These are phyloP conservation scores for Hyaloscypha variabilis DNA, from an alignment of 495 filamentous ascomycete genomes.

Conservation along the genomic window DNA sequence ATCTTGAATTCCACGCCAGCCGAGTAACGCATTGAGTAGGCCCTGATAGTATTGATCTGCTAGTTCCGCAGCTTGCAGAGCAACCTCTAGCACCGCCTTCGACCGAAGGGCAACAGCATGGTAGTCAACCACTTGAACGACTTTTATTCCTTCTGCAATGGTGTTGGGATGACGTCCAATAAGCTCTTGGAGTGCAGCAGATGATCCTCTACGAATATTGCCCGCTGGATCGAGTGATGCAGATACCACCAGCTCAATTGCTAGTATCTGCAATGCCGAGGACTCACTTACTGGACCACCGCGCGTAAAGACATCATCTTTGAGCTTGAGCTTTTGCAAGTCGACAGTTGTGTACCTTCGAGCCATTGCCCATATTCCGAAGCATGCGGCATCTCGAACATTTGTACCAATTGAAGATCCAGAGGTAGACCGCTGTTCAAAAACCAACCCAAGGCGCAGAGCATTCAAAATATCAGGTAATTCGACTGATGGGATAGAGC, in stretches of 20 bases:
- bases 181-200: slow-evolving; percentile 91
- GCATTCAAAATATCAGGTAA: slow-evolving; percentile 71
- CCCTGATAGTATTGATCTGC: slow-evolving; percentile 69
- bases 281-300: slow-evolving; percentile 23
- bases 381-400: slow-evolving; percentile 95
- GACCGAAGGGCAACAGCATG: slow-evolving; percentile 87
- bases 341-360: slow-evolving; percentile 83
- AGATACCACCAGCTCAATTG: slow-evolving; percentile 75
- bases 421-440: slow-evolving; percentile 80
- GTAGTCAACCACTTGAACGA: slow-evolving; percentile 91
- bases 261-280: slow-evolving; percentile 73
- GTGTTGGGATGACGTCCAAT: slow-evolving; percentile 90
- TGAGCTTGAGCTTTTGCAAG: slow-evolving; percentile 61
- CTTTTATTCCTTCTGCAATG: slow-evolving; percentile 74
- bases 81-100: slow-evolving; percentile 77
- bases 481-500: slow-evolving; percentile 66
- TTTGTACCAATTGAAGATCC: slow-evolving; percentile 86
- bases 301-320: slow-evolving; percentile 30
- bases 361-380: slow-evolving; percentile 91
- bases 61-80: slow-evolving; percentile 64
- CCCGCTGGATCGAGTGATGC: slow-evolving; percentile 88
- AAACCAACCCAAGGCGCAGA: slow-evolving; percentile 73
- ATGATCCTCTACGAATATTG: slow-evolving; percentile 89
- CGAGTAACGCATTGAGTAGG: slow-evolving; percentile 69
- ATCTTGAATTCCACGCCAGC: slow-evolving; percentile 85